Percentiles rank a stretch among this genome's conserved stretches.
Evolutionary conservation across 805 yeast species (phyloP).

Genomic region (Debaryomyces tyrocola): DNA sequence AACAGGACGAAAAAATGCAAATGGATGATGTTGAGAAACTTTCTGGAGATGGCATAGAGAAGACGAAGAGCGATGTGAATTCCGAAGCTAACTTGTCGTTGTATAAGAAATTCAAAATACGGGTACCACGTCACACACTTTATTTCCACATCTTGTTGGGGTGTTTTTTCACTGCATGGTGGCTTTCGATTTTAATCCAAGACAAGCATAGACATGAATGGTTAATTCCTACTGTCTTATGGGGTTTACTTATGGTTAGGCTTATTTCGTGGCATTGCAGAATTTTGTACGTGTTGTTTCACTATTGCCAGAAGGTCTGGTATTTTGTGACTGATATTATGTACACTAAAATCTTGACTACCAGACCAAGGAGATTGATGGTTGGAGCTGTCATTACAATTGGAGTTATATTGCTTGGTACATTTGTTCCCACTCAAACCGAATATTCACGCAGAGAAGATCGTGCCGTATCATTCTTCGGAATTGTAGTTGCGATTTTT

Average conservation of each 20-base stretch:
- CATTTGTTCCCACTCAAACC: conserved; percentile 52
- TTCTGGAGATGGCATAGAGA: no score
- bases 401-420: conserved; percentile 52
- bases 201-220: conserved; percentile 48
- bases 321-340: conserved; percentile 29
- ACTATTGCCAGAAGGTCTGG: conserved; percentile 27
- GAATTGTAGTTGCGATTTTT: conserved; percentile 47
- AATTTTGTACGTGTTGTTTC: conserved; percentile 18
- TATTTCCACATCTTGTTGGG: conserved; percentile 24
- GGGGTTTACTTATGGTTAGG: conserved; percentile 51
- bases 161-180: conserved; percentile 52
- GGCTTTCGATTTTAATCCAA: conserved; percentile 56
- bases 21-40: no score
- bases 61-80: not conserved
- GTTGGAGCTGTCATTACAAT: conserved; percentile 47
- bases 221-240: conserved; percentile 58
- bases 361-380: conserved; percentile 36
- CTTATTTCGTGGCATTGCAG: conserved; percentile 51
- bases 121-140: conserved; percentile 15
- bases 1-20: no score
- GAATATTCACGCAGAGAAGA: conserved; percentile 48
- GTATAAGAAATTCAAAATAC: conserved; percentile 8
- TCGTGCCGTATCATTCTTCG: conserved; percentile 59
- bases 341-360: conserved; percentile 41
- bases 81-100: not conserved